phyloP scores from a whole-genome alignment of 2,329 filamentous ascomycete genomes.

The Ophiostoma australiae region DNA sequence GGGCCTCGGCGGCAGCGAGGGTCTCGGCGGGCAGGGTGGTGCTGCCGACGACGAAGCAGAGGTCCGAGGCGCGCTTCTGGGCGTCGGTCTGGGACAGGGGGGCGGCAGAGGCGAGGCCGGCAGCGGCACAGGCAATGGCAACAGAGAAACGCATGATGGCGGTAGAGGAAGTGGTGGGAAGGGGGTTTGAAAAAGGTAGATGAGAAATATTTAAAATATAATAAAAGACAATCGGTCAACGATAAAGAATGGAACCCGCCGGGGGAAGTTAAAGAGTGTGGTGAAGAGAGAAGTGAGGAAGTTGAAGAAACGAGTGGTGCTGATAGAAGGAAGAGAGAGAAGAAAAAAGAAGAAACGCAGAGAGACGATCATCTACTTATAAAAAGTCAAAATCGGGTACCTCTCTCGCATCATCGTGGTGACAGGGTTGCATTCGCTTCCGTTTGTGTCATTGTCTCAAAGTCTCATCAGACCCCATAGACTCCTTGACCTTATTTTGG shows the following conservation, averaged over 20 bases:
- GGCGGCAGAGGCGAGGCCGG: conserved; percentile 22
- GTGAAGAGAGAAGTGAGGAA: conserved; percentile 12
- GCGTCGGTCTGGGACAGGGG: conserved; percentile 11
- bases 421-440: conserved; percentile 15
- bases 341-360: background rate
- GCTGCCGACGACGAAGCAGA: conserved; percentile 52
- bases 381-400: background rate
- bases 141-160: conserved; percentile 26
- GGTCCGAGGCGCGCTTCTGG: conserved; percentile 22
- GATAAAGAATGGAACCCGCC: conserved; percentile 22
- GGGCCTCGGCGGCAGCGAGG: conserved; percentile 38
- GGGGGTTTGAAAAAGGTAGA: background rate
- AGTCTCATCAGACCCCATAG: background rate
- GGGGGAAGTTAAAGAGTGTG: conserved; percentile 13
- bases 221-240: conserved; percentile 23
- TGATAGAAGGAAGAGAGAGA: background rate
- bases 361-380: conserved; percentile 15
- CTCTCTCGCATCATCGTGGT: background rate
- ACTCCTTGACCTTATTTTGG: background rate
- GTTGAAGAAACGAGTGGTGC: conserved; percentile 4
- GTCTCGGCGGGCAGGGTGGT: conserved; percentile 48
- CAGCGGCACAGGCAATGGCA: conserved; percentile 22
- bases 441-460: background rate
- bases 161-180: background rate
- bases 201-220: background rate